Evolutionary conservation across 306 rosid species (phyloP).

Genomic region (Trichosanthes cucumerina): DNA sequence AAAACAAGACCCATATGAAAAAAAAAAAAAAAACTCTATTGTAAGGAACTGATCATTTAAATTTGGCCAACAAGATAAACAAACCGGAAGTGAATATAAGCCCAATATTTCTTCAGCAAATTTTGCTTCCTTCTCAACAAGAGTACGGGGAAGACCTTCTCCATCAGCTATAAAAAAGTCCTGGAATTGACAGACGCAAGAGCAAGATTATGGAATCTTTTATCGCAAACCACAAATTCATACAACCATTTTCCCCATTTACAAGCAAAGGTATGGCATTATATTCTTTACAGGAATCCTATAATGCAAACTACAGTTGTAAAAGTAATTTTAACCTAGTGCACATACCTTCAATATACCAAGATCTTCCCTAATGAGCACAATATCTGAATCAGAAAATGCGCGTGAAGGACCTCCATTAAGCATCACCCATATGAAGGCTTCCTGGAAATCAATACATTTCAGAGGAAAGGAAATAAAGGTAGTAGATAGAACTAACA

Average conservation of each 20-base stretch:
- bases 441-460: conserved; percentile 32
- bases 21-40: too few species aligned
- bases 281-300: background rate
- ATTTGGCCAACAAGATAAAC: background rate
- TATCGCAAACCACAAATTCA: background rate
- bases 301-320: background rate
- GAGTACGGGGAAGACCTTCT: conserved; percentile 40
- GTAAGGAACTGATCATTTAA: background rate
- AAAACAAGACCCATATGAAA: background rate
- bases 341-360: conserved; percentile 29
- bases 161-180: conserved; percentile 48
- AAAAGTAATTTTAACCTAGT: background rate
- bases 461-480: background rate
- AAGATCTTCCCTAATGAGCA: conserved; percentile 34
- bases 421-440: conserved; percentile 41
- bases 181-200: conserved; percentile 14
- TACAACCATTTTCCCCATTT: background rate
- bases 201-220: background rate
- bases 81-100: conserved; percentile 43
- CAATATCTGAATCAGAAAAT: conserved; percentile 35
- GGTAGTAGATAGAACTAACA: background rate
- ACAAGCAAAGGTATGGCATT: background rate
- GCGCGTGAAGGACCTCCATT: conserved; percentile 57
- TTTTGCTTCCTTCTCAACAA: conserved; percentile 37
- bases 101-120: conserved; percentile 30